Evolutionary conservation across 1,139 yeast genomes (phyloP).

Genomic region (Sugiyamaella novakii): DNA sequence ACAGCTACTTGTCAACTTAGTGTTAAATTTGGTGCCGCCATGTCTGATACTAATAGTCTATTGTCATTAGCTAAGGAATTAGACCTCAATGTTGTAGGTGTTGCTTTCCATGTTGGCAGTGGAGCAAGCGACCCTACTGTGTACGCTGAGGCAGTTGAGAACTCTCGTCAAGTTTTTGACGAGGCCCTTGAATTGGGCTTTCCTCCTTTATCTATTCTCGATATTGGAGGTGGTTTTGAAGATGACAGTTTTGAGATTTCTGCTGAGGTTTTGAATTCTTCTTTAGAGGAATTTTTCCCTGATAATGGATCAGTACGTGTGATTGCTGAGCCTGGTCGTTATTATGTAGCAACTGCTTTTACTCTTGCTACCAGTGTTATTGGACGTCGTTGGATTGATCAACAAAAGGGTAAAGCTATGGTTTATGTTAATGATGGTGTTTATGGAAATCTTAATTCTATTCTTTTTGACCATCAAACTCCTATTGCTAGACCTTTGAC

Average conservation of each 20-base stretch:
- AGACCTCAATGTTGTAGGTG: constrained; percentile 71
- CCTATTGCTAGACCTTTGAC: constrained; percentile 71
- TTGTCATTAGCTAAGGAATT: constrained; percentile 64
- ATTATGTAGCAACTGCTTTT: constrained; percentile 82
- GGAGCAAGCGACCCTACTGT: constrained; percentile 81
- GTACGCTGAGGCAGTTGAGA: constrained; percentile 69
- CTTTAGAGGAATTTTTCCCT: constrained; percentile 58
- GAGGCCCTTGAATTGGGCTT: constrained; percentile 53
- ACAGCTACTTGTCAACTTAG: constrained; percentile 85
- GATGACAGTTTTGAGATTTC: constrained; percentile 63
- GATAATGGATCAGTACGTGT: constrained; percentile 49
- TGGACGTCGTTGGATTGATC: constrained; percentile 62
- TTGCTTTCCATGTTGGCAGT: constrained; percentile 94
- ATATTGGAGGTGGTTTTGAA: constrained; percentile 95
- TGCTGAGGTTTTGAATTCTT: constrained; percentile 57
- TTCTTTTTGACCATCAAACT: constrained; percentile 85
- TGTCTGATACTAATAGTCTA: constrained; percentile 56
- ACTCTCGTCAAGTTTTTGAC: constrained; percentile 72
- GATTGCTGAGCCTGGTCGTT: constrained; percentile 95
- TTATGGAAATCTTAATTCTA: constrained; percentile 93
- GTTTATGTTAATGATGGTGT: constrained; percentile 92
- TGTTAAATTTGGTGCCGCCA: constrained; percentile 84
- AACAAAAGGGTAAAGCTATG: constrained; percentile 45
- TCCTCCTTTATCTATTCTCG: constrained; percentile 56
- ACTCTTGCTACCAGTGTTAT: constrained; percentile 83